phyloP scores from a whole-genome alignment of 148 eudicot genomes.

The Drosera capensis region DNA sequence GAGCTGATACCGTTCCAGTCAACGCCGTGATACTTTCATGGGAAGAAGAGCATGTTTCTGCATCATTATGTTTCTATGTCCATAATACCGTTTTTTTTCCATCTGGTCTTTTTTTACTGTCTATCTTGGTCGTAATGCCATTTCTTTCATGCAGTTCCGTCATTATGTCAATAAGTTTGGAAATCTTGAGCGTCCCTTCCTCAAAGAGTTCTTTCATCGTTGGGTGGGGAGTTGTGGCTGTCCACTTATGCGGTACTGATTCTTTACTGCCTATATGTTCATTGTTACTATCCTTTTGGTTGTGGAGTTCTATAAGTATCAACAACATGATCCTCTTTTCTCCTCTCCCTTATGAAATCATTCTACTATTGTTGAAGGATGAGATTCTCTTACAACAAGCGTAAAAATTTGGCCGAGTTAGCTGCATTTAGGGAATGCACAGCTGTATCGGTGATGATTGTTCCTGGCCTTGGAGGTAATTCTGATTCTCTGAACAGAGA shows the following conservation, averaged over 20 bases:
- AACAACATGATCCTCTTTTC: not conserved
- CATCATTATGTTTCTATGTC: too few species aligned
- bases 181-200: conserved; percentile 95
- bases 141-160: conserved; percentile 48
- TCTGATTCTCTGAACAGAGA: conserved; percentile 60
- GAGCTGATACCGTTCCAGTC: too few species aligned
- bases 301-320: not conserved
- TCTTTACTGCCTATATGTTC: conserved; percentile 1
- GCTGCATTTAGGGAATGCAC: conserved; percentile 83
- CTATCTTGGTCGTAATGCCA: conserved; percentile 3
- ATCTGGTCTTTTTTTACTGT: not conserved
- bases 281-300: not conserved
- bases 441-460: conserved; percentile 31
- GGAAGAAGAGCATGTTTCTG: too few species aligned
- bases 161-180: conserved; percentile 91
- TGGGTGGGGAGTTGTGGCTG: conserved; percentile 98
- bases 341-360: not conserved
- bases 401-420: conserved; percentile 78
- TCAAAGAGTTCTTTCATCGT: conserved; percentile 88
- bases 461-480: conserved; percentile 23
- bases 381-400: conserved; percentile 90
- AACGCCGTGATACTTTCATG: too few species aligned
- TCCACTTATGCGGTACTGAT: conserved; percentile 73
- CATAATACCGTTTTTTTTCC: too few species aligned
- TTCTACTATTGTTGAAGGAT: conserved; percentile 31